phyloP scores from a whole-genome alignment of 345 rosid species.

The Angophora floribunda region DNA sequence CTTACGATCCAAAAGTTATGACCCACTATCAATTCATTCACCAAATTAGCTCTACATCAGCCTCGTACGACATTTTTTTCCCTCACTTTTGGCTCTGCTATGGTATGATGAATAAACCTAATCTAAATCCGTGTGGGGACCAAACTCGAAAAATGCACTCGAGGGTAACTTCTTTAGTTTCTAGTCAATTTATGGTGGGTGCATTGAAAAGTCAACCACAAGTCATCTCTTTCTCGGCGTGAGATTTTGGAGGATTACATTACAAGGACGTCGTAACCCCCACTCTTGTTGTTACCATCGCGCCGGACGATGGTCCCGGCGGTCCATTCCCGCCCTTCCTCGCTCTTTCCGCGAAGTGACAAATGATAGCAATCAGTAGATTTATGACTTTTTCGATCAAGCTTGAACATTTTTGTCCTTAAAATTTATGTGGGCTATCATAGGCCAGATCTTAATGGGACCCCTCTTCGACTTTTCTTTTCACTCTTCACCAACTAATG shows the following conservation, averaged over 20 bases:
- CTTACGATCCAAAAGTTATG: not conserved
- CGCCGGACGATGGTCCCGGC: not conserved
- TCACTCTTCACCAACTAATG: not conserved
- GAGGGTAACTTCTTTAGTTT: not conserved
- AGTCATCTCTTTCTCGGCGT: not conserved
- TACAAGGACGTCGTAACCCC: not conserved
- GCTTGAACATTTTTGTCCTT: not conserved
- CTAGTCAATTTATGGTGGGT: not conserved
- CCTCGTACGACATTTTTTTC: not conserved
- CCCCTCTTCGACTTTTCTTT: not conserved
- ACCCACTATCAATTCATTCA: not conserved
- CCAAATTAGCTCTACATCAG: not conserved
- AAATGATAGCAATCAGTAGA: not conserved
- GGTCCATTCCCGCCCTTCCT: not conserved
- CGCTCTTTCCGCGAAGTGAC: not conserved
- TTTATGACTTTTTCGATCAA: not conserved
- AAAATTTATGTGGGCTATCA: not conserved
- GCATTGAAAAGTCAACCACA: too few species aligned
- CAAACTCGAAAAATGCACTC: too few species aligned
- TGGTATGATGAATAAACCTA: too few species aligned
- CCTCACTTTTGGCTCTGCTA: not conserved
- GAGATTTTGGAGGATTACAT: too few species aligned
- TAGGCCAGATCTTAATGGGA: not conserved
- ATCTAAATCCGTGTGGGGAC: too few species aligned
- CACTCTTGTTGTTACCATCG: not conserved